Evolutionary conservation across 805 yeast species (phyloP), one percentile per base, ranked within the genome.

Genomic region (Metschnikowia arizonensis): DNA sequence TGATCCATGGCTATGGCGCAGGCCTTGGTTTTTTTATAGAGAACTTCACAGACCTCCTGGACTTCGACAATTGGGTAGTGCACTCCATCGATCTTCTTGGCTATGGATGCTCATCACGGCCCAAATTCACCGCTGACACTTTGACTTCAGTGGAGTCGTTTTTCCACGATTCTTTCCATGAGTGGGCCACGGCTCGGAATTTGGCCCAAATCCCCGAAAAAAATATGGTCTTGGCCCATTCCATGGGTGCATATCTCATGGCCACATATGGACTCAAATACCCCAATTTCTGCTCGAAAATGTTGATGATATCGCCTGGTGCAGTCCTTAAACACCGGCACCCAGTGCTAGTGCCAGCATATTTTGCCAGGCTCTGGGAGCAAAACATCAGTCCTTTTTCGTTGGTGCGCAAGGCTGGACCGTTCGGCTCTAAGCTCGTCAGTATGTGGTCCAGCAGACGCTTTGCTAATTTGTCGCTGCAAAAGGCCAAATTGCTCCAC

Each of bases 61-160:
- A 46, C 8, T 40, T 47, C 29, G 67, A 76, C 24, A 66, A 74
- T 33, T 85, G 93, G 85, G 76, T 83, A 45, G 71, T 90, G 36
- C 96, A 88, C 66, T 86, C 96, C 0, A 76, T 91, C 2, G 99
- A 91, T 59, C 66, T 90, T 45, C 75, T 88, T 2, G 99, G 99
- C 0, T 91, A 86, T 64, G 99, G 98, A 1, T 81, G 87, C 46
- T 85, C 95, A 0, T 79, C 95, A 1, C 74, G 98, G 50, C 95
- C 95, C 1, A 69, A 73, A 39, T 88, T 86, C 59, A 42, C 48
- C 2, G 51, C 56, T 23, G 24, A 21, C 14, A 74, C 76, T 30
- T 71, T 80, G 34, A 54, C 63, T 3, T 68, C 69, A 39, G 79
- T 83, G 9, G 89, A 83, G 55, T 58, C 63, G 15, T 81, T 82